Evolutionary conservation across 768 basidiomycete genomes (phyloP), one percentile per base, ranked within the genome.

Genomic region (Leucocoprinus sp.): DNA sequence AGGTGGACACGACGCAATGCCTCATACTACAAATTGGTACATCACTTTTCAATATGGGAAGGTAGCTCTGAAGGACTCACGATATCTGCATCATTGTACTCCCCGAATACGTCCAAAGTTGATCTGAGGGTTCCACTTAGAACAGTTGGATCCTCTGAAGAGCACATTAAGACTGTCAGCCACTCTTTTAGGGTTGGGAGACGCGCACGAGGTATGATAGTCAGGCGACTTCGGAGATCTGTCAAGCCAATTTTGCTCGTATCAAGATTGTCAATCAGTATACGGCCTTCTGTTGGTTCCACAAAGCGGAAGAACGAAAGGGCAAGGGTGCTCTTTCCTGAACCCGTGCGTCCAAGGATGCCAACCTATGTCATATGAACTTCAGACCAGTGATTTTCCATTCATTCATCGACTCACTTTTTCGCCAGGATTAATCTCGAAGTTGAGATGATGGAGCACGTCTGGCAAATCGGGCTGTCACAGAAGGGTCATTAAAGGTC

Each of bases 231-330:
- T 18, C 92, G 76, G 28, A 96, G 70, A 57, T 93, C 88, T 0
- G 84, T 84, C 27, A 93, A 66, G 15, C 90, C 91, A 43, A 93
- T 76, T 44, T 72, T 70, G 22, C 87, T 70, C 48, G 90, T 90
- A 53, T 93, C 84, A 8, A 88, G 38, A n/a, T 70, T 84, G 57
- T 92, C 91, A 28, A 93, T 70, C 3, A 77, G 35, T 43, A 92
- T 91, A 5, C 68, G 69, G 5, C 90, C 90, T 54, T 81, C 71
- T 0, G 78, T 79, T 1, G 90, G 80, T 57, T 93, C 89, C n/a
- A 93, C 88, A 33, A 61, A 87, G 82, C 41, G 76, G 77, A 93
- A 91, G 66, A 92, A 86, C 6, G 84, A 84, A 9, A 92, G 67
- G 0, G 88, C 88, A 9, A 87, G 69, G 1, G 87, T 89, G 54